Percentiles rank a stretch among this genome's conserved stretches.
Conservation (phyloP, 495 filamentous ascomycete genomes). For the Daldinia vernicosa region DNA sequence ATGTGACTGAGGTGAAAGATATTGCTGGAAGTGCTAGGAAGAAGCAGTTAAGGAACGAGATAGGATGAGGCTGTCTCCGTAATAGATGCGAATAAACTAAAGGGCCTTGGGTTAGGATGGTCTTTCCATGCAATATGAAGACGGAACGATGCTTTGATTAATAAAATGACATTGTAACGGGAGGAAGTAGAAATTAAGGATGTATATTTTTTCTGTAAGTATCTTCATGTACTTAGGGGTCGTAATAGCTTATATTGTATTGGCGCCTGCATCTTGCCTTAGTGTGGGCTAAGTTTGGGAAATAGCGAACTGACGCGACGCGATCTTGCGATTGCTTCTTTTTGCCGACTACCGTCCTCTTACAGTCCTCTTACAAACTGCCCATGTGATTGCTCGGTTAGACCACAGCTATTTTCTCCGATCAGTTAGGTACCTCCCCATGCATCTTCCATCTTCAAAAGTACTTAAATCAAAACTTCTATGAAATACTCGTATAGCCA, state of each 20-base stretch:
- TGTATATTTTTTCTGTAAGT: conserved; percentile 12
- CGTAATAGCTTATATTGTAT: conserved; percentile 13
- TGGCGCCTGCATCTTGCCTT: conserved; percentile 20
- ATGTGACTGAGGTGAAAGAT: conserved; percentile 4
- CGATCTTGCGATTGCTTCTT: conserved; percentile 14
- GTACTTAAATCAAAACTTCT: neutral
- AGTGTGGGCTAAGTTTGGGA: conserved; percentile 13
- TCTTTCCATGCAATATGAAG: conserved; percentile 10
- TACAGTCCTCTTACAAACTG: neutral
- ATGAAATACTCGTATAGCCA: conserved; percentile 8
- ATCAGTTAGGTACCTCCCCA: neutral
- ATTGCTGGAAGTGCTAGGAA: neutral
- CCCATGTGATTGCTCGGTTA: neutral
- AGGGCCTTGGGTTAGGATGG: neutral
- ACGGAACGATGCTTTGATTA: conserved; percentile 6
- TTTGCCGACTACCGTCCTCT: conserved; percentile 3
- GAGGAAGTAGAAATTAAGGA: conserved; percentile 22
- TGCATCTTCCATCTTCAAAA: neutral
- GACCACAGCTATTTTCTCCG: neutral
- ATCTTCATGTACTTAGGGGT: neutral
- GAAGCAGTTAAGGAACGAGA: conserved; percentile 1
- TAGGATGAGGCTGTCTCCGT: conserved; percentile 12
- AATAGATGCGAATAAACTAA: conserved; percentile 5
- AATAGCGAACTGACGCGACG: conserved; percentile 15
- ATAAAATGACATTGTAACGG: conserved; percentile 7